Base-by-base conservation (phyloP, 192 early-diverging fungal genomes). In the Rhizoclosmatium globosum region DNA sequence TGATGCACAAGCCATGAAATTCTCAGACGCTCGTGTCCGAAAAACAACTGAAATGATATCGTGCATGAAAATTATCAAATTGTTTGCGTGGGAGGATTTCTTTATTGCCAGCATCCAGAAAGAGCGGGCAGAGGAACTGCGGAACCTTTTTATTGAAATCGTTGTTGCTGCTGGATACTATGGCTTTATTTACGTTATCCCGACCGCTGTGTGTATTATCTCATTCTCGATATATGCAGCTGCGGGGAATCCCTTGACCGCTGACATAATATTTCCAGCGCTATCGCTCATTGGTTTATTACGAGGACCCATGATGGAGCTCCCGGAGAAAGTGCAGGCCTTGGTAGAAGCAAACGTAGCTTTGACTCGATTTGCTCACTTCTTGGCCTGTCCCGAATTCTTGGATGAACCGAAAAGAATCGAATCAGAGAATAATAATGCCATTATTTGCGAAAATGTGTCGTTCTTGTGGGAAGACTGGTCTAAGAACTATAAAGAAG, bases 1-100 rank as follows among this genome's bases (percentile, higher is more conserved):
- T 42, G 67, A 68, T 1, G 19, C 9, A 7, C 39, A 2, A 11
- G 67, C 67, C 4, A 68, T 44, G 38, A 9, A 11, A 19, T 4
- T 13, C 9, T 68, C 69, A 3, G 69, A 71, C 31, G 45, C 15
- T 11, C 66, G 66, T 17, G 69, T 71, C 3, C 69, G 48, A 7
- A 31, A 9, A 47, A 82, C 79, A 23, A 79, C 92, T 82, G 95
- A 96, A 82, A 82, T 92, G 21, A 70, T 96, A 60, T 89, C 89
- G 56, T 94, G 93, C 56, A 94, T 95, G 66, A 91, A 91, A 67
- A 90, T 97, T 42, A 94, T 96, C 85, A 96, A 95, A 78, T 83
- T 96, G 50, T 97, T 94, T 79, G 94, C 94, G 44, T 96, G 94
- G 93, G 94, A 94, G 79, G 79, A 78, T 0, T 80, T 89, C 47